phyloP scores from a whole-genome alignment of 495 filamentous ascomycete genomes.

The Aspergillus baeticus region DNA sequence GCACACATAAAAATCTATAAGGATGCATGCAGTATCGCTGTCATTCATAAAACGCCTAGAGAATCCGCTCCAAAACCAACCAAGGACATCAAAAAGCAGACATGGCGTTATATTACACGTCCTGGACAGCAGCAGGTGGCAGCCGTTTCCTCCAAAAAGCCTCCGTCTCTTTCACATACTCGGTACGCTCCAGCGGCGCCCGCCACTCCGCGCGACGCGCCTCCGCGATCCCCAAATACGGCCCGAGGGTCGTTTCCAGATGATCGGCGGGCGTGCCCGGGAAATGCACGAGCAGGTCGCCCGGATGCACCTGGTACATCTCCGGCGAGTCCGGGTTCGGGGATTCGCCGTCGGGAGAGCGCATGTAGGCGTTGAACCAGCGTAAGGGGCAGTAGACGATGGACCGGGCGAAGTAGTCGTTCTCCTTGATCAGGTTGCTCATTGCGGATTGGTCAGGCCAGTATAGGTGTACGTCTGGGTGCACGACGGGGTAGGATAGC shows the following conservation, averaged over 20 bases:
- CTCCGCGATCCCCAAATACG: neutral
- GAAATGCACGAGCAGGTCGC: slow-evolving; percentile 2
- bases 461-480: slow-evolving; percentile 32
- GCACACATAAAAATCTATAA: no score
- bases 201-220: neutral
- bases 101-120: no score
- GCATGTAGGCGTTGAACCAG: slow-evolving; percentile 5
- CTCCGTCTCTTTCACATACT: neutral
- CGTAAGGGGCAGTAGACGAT: neutral
- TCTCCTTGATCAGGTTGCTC: slow-evolving; percentile 26
- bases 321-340: neutral
- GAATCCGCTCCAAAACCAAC: no score
- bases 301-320: neutral
- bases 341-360: neutral
- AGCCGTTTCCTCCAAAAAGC: slow-evolving; percentile 2
- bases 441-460: slow-evolving; percentile 33
- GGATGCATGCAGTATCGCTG: no score
- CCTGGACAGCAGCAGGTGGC: no score
- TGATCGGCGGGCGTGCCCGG: neutral
- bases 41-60: no score
- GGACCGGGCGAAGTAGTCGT: slow-evolving; percentile 20
- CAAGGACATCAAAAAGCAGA: no score
- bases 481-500: slow-evolving; percentile 42
- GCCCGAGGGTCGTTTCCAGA: neutral
- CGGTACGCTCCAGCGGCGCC: neutral